Base-by-base conservation (phyloP, 257 asterid species). In the Anisodus acutangulus region DNA sequence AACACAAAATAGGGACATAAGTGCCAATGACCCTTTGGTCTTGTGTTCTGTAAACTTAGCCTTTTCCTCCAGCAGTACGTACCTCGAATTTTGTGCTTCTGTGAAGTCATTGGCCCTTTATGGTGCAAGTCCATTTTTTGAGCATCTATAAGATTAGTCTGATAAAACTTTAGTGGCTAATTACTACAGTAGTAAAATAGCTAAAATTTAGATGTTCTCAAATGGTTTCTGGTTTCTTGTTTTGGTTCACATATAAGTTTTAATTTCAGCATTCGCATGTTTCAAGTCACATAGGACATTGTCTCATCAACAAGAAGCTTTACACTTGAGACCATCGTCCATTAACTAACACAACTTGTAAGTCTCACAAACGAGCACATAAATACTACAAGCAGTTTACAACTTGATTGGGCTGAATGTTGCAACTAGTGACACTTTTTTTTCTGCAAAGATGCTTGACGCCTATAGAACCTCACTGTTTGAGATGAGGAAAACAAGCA, bases 401-500 rank as follows among this genome's bases (percentile, higher is more conserved):
- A 66, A 68, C 84, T 31, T 66, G 67, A 66, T 66, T 49, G 78
- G 26, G 79, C 64, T 9, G 59, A 71, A 58, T n/a, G 41, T 9
- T 19, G 39, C 67, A 67, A 13, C 43, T 41, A 62, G 78, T 16
- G 45, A 37, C 43, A 45, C 31, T 45, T 45, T 72, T 74, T 64
- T 58, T 1, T 41, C 71, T 22, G 58, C 55, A 70, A 58, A 59
- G 80, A 37, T 62, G 64, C 71, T 66, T 53, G 26, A 5, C 66
- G 4, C 19, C 69, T 22, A 53, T 9, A 22, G 58, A 4, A 10
- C 41, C 66, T 91, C 93, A 91, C 80, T 88, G 85, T 90, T 93
- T 88, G 72, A 93, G 96, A 87, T 93, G 97, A 82, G 98, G 97
- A 83, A 95, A 95, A 87, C 98, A 93, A 6, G 93, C 22, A 6